Conservation (phyloP, 306 rosid species). For the Cicer chorassanicum region DNA sequence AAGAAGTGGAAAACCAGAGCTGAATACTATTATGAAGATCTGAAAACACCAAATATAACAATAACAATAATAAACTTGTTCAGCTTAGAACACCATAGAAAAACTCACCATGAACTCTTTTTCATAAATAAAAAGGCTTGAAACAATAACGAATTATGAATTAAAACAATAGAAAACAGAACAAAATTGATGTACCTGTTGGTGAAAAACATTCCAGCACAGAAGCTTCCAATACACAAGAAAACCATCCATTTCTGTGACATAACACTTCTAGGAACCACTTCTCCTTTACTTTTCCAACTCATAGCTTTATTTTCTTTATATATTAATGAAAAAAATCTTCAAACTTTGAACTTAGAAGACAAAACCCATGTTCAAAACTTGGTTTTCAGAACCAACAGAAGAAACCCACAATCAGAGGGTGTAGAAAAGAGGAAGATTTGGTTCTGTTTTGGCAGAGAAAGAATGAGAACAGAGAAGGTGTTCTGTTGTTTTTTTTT, state of each 20-base stretch:
- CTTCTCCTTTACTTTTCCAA: conserved; percentile 80
- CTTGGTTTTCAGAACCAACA: conserved; percentile 26
- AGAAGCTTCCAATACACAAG: conserved; percentile 82
- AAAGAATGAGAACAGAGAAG: conserved; percentile 50
- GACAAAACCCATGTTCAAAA: conserved; percentile 49
- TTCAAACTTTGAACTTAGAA: conserved; percentile 31
- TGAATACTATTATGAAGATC: conserved; percentile 33
- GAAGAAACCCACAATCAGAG: conserved; percentile 12
- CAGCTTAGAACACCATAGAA: conserved; percentile 14
- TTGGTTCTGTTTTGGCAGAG: conserved; percentile 5
- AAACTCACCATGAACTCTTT: background rate
- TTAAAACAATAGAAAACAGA: background rate
- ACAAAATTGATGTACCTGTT: conserved; percentile 60
- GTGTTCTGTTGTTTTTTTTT: conserved; percentile 32
- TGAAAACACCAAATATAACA: conserved; percentile 18
- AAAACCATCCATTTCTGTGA: conserved; percentile 77
- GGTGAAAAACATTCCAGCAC: conserved; percentile 89
- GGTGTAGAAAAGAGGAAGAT: conserved; percentile 22
- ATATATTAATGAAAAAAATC: conserved; percentile 6
- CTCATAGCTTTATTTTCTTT: conserved; percentile 53
- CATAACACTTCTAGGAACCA: conserved; percentile 62
- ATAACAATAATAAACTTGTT: conserved; percentile 3
- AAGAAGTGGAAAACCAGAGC: background rate
- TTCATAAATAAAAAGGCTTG: background rate
- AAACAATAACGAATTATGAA: background rate